Conservation (phyloP, 129 eudicot species). For the Heracleum sosnowskyi region DNA sequence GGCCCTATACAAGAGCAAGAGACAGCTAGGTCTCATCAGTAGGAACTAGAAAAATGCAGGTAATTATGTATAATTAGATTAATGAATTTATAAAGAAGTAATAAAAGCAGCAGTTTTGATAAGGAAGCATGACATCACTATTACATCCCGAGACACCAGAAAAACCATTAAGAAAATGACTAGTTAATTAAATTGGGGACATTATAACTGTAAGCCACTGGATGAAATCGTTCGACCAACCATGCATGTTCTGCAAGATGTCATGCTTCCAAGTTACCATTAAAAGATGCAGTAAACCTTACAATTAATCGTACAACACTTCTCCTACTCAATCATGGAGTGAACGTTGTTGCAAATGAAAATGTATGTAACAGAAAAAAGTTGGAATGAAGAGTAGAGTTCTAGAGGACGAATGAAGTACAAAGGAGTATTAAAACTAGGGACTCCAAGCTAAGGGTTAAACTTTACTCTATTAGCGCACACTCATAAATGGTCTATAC, state of each 20-base stretch:
- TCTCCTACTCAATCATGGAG: neutral
- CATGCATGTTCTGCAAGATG: neutral
- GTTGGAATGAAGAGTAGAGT: neutral
- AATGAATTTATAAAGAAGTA: neutral
- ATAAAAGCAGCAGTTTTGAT: neutral
- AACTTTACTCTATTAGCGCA: neutral
- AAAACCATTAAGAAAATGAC: neutral
- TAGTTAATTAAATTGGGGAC: too few species aligned
- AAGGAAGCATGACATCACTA: neutral
- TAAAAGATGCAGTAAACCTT: neutral
- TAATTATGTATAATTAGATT: neutral
- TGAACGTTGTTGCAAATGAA: neutral
- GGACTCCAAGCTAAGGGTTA: neutral
- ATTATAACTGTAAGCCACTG: neutral
- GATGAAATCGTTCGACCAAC: neutral
- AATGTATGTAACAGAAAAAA: neutral
- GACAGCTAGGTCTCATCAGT: neutral
- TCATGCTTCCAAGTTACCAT: neutral
- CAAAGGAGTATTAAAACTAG: neutral
- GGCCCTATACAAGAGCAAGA: constrained; percentile 44
- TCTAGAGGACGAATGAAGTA: neutral
- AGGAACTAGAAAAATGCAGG: neutral
- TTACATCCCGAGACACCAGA: neutral
- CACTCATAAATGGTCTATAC: neutral
- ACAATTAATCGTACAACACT: neutral